Evolutionary conservation across 1,139 yeast species (phyloP), one percentile per base, ranked within the genome.

Genomic region (Hyphopichia pseudoburtonii): DNA sequence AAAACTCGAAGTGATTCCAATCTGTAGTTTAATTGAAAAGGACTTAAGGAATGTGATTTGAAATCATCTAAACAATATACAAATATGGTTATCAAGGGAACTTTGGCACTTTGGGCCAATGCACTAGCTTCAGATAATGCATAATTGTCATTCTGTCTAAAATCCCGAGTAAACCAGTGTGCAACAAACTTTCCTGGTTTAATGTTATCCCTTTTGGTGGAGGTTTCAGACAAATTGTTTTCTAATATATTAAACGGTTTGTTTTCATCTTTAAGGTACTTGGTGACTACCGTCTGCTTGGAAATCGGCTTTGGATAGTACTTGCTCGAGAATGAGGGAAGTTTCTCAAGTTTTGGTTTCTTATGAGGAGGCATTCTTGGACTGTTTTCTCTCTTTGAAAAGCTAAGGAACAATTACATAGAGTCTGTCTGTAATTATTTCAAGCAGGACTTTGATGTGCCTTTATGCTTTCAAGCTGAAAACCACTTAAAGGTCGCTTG

Each of bases 121-220:
- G 57, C 40, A 28, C 63, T 46, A 1, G 76, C 73, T 17, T 56
- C 46, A n/a, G 48, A 52, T 21, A 75, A 49, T 0, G 65, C 72
- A 4, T 51, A 52, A 45, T 75, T 75, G 44, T 75, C 78, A 10
- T 46, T 50, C 4, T 62, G 41, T 32, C 80, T 52, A 23, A 74
- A 48, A 42, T 75, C 80, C 28, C 63, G 56, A 15, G 67, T 51
- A 42, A 73, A 74, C 64, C 76, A 62, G 45, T 73, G 78, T 14
- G 71, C 62, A 5, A 69, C 58, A 14, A 42, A 46, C 12, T 45
- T 39, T 2, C 47, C 45, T 3, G 40, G 26, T 29, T 41, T 35
- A 17, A 50, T 22, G 3, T 19, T 25, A 4, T 17, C 12, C 21
- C 39, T 31, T 24, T 37, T 12, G 5, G 9, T 23, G n/a, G 15